A percentile compares a stretch with the other conserved stretches of the same genome.
phyloP scores from a whole-genome alignment of 371 early-diverging fungal species.

The Furculomyces boomerangus region DNA sequence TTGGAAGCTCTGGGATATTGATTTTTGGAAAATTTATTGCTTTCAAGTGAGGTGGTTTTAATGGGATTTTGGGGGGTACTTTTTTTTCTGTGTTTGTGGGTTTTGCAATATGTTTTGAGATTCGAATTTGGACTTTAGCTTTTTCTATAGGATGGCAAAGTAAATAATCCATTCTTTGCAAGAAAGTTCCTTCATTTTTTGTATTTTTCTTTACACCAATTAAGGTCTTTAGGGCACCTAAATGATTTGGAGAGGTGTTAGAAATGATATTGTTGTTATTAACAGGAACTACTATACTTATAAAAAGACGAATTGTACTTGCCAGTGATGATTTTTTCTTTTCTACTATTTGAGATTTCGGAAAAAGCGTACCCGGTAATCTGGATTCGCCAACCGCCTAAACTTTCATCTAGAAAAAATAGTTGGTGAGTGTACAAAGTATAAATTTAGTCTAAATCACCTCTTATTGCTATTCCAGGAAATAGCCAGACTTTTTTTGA shows the following conservation, averaged over 20 bases:
- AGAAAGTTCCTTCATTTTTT: not conserved
- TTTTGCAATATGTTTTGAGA: not conserved
- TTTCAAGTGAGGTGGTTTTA: not conserved
- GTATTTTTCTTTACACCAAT: not conserved
- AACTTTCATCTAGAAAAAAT: not conserved
- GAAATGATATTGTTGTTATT: not conserved
- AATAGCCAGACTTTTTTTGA: not conserved
- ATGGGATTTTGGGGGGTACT: not conserved
- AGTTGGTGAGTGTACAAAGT: not conserved
- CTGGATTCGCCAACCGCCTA: not conserved
- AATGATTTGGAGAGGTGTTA: not conserved
- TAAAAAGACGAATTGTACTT: not conserved
- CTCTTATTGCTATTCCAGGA: not conserved
- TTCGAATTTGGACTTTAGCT: not conserved
- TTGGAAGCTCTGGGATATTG: not conserved
- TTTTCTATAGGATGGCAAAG: not conserved
- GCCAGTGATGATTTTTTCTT: not conserved
- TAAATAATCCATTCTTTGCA: not conserved
- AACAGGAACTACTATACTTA: too few relatives aligned
- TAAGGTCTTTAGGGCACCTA: not conserved
- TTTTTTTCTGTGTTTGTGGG: not conserved
- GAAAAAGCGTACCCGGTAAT: not conserved
- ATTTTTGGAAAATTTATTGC: not conserved
- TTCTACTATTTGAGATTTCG: not conserved
- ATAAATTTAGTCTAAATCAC: not conserved